These are phyloP conservation scores for Naganishia friedmannii DNA, from an alignment of 768 basidiomycete species.

Conservation along the genomic window DNA sequence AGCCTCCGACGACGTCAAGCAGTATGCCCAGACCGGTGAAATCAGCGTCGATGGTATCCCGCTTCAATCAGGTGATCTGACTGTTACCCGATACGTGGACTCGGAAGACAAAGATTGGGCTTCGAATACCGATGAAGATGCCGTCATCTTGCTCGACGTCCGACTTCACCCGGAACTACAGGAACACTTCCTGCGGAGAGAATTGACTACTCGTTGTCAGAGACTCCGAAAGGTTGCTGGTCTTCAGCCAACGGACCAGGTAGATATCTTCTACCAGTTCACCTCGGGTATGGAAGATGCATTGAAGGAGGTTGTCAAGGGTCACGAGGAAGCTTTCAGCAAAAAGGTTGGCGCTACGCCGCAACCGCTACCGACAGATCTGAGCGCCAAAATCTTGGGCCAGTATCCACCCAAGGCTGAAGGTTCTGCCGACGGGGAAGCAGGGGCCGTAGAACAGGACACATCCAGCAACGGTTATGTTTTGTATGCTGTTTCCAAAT, in stretches of 20 bases:
- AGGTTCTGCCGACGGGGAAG: conserved; percentile 10
- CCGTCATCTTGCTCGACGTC: conserved; percentile 88
- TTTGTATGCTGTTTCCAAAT: conserved; percentile 17
- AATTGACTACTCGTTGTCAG: conserved; percentile 88
- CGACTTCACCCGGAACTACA: conserved; percentile 80
- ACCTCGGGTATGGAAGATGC: conserved; percentile 63
- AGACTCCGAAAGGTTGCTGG: conserved; percentile 93
- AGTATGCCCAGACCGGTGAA: conserved; percentile 69
- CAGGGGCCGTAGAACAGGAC: neutral
- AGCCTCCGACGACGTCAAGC: conserved; percentile 76
- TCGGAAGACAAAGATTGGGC: conserved; percentile 63
- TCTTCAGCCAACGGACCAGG: conserved; percentile 89
- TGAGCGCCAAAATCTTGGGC: conserved; percentile 60
- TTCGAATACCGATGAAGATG: conserved; percentile 77
- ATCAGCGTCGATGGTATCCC: conserved; percentile 84
- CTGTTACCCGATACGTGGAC: conserved; percentile 87
- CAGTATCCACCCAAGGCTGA: conserved; percentile 63
- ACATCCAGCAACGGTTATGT: conserved; percentile 8
- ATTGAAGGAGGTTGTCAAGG: conserved; percentile 63
- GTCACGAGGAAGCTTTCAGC: conserved; percentile 67
- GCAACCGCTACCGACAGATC: conserved; percentile 57
- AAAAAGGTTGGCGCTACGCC: conserved; percentile 75
- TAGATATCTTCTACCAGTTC: conserved; percentile 80
- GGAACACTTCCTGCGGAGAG: conserved; percentile 81
- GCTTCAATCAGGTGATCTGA: conserved; percentile 82